Evolutionary conservation across 352 stramenopile genomes (phyloP).

Genomic region (Stramenopiles sp.): DNA sequence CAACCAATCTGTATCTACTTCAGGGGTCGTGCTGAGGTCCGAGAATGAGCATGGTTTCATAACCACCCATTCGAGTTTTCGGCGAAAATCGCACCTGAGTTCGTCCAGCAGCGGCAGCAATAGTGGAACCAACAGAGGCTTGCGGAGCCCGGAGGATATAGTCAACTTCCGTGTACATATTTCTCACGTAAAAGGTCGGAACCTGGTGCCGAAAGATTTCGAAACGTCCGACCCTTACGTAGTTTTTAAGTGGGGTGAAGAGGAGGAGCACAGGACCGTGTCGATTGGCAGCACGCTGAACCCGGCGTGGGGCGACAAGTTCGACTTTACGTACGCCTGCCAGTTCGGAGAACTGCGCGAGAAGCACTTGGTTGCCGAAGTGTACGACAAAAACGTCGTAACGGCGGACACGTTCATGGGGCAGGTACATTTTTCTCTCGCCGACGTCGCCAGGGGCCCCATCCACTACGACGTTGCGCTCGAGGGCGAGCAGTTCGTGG

Average conservation of each 20-base stretch:
- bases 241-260: neutral
- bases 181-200: neutral
- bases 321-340: neutral
- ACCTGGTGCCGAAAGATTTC: neutral
- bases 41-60: too few species aligned
- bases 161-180: neutral
- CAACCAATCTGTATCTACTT: too few species aligned
- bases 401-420: neutral
- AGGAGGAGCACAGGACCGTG: neutral
- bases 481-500: neutral
- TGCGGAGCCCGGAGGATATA: too few species aligned
- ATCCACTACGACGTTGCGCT: neutral
- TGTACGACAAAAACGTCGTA: neutral
- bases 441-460: neutral
- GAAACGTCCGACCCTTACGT: neutral
- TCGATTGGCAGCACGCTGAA: neutral
- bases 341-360: neutral
- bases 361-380: neutral
- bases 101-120: too few species aligned
- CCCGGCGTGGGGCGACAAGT: neutral
- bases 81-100: too few species aligned
- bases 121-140: too few species aligned
- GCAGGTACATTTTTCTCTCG: neutral
- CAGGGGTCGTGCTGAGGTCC: too few species aligned
- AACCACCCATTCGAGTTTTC: too few species aligned